Conservation (phyloP, 148 eudicot species). For the Chenopodium berlandieri region DNA sequence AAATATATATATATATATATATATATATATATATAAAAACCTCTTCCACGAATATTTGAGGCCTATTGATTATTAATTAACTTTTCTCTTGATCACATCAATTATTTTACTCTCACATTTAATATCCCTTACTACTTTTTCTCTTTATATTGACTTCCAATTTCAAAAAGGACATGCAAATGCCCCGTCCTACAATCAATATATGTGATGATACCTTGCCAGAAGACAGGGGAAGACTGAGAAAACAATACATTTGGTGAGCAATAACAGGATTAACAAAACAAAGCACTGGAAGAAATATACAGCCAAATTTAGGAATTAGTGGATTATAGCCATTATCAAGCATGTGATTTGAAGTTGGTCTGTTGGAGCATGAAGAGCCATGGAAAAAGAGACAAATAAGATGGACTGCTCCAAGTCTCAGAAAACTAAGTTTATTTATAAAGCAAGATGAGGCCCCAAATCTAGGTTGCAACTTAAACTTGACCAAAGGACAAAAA, state of each 20-base stretch:
- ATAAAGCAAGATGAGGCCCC: background rate
- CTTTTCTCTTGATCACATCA: background rate
- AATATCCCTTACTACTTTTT: background rate
- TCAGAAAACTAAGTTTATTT: background rate
- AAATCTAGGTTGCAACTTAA: background rate
- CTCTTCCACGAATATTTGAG: background rate
- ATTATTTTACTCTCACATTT: background rate
- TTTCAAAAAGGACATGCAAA: background rate
- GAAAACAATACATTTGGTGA: no score
- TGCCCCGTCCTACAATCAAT: background rate
- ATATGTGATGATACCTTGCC: no score
- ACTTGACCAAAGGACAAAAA: background rate
- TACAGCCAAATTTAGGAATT: no score
- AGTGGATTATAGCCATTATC: background rate
- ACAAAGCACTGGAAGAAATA: no score
- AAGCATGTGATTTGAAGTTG: background rate
- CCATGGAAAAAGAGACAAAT: background rate
- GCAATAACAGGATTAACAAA: no score
- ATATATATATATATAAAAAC: background rate
- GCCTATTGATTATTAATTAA: background rate
- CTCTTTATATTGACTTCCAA: background rate
- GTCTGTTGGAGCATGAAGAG: background rate
- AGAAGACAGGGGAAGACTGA: no score
- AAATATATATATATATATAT: no score
- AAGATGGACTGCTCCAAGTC: background rate